Conservation (phyloP, 306 rosid species). For the Quercus parvula region DNA sequence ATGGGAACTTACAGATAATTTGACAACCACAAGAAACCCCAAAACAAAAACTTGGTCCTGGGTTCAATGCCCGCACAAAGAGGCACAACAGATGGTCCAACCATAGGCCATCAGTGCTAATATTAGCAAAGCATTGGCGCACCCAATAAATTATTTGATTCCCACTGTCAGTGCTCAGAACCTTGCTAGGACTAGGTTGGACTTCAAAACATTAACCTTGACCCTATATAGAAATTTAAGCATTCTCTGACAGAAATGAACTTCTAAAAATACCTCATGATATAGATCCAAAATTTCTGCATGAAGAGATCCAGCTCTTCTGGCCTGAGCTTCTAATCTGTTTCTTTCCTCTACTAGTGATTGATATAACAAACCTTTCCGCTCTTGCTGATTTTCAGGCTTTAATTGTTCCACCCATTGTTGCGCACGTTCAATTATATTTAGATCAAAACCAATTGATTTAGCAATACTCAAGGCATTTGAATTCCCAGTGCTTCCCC, state of each 20-base stretch:
- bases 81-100: neutral
- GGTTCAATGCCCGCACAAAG: neutral
- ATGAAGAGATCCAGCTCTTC: constrained; percentile 62
- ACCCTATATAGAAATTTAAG: constrained; percentile 12
- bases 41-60: neutral
- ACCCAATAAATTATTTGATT: neutral
- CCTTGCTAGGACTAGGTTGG: neutral
- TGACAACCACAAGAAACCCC: neutral
- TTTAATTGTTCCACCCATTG: constrained; percentile 69
- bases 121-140: neutral
- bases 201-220: neutral
- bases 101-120: neutral
- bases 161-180: neutral
- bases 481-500: constrained; percentile 92
- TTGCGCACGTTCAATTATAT: constrained; percentile 55
- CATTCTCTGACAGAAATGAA: constrained; percentile 12
- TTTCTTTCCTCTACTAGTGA: constrained; percentile 74
- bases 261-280: constrained; percentile 56
- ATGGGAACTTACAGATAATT: neutral
- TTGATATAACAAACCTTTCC: constrained; percentile 69
- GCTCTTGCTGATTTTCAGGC: constrained; percentile 82
- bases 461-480: constrained; percentile 87
- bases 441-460: constrained; percentile 68
- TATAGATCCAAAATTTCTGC: constrained; percentile 52
- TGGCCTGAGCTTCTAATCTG: constrained; percentile 63